Conservation (phyloP, 306 rosid genomes). For the Hylodesmum podocarpum region DNA sequence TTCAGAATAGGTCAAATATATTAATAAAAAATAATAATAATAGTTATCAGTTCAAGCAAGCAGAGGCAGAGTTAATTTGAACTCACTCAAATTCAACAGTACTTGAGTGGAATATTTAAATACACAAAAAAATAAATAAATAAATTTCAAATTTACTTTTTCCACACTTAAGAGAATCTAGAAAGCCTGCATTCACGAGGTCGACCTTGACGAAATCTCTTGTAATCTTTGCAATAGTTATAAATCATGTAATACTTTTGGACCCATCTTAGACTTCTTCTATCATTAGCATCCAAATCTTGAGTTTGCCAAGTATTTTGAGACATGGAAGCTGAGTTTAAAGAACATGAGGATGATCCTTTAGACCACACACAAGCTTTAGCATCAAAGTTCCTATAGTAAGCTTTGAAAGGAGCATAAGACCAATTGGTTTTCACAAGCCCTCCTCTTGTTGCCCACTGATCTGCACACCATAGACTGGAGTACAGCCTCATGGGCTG, state of each 20-base stretch:
- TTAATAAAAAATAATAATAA: background rate
- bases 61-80: background rate
- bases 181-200: constrained; percentile 36
- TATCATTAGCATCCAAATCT: background rate
- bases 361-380: constrained; percentile 30
- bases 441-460: constrained; percentile 48
- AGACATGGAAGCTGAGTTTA: background rate
- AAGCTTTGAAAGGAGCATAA: constrained; percentile 41
- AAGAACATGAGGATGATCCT: constrained; percentile 13
- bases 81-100: background rate
- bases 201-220: constrained; percentile 31
- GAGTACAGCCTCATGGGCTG: constrained; percentile 44
- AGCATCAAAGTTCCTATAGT: constrained; percentile 37
- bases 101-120: background rate
- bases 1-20: background rate
- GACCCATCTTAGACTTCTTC: constrained; percentile 27
- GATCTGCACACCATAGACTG: constrained; percentile 40
- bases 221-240: constrained; percentile 26
- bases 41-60: background rate
- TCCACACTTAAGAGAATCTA: background rate
- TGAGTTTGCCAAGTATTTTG: background rate
- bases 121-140: background rate
- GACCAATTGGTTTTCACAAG: constrained; percentile 40
- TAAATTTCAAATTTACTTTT: background rate
- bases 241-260: constrained; percentile 34